Conservation (phyloP, 2,329 filamentous ascomycete genomes). For the Thelonectria discophora region DNA sequence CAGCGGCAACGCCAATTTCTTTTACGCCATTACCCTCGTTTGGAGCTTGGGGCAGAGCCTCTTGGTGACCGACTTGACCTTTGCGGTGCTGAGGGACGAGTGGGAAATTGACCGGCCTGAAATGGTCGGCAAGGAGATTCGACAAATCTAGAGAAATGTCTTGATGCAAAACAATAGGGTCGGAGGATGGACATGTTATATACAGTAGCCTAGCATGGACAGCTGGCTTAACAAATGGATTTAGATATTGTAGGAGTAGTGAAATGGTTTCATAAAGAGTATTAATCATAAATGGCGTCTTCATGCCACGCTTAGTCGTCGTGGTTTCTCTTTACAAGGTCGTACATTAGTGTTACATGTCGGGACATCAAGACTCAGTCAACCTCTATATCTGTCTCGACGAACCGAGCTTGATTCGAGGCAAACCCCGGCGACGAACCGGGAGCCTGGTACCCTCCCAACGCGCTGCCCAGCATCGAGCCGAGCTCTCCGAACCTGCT, state of each 20-base stretch:
- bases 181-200: slow-evolving; percentile 1
- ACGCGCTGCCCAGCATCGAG: slow-evolving; percentile 51
- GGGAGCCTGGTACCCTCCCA: slow-evolving; percentile 41
- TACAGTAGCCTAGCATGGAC: background rate
- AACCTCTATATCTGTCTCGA: slow-evolving; percentile 49
- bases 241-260: slow-evolving; percentile 23
- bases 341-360: slow-evolving; percentile 29
- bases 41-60: slow-evolving; percentile 93
- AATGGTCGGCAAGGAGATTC: slow-evolving; percentile 86
- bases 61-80: slow-evolving; percentile 86
- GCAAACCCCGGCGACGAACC: slow-evolving; percentile 24
- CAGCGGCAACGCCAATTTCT: slow-evolving; percentile 98
- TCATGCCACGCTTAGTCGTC: background rate
- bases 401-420: slow-evolving; percentile 40
- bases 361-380: slow-evolving; percentile 37
- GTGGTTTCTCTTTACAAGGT: background rate
- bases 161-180: slow-evolving; percentile 17
- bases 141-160: slow-evolving; percentile 71
- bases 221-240: slow-evolving; percentile 16
- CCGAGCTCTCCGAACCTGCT: slow-evolving; percentile 59
- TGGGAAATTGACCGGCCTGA: slow-evolving; percentile 93
- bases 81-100: slow-evolving; percentile 89
- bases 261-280: slow-evolving; percentile 22
- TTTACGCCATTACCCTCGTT: slow-evolving; percentile 98
- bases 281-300: slow-evolving; percentile 14